These are phyloP conservation scores for Heliosperma pusillum DNA, from an alignment of 148 eudicot genomes.

Conservation along the genomic window DNA sequence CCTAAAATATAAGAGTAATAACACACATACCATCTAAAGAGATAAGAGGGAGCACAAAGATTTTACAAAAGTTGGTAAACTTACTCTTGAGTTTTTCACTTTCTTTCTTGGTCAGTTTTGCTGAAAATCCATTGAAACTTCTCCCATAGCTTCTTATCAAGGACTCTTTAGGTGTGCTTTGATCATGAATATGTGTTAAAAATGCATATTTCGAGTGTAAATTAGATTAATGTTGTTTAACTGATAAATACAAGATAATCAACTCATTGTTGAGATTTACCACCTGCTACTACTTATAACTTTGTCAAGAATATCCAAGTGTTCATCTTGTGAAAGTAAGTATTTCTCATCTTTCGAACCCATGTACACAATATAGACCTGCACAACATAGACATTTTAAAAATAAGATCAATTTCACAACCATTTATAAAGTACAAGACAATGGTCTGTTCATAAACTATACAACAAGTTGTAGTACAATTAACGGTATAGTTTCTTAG, in stretches of 20 bases:
- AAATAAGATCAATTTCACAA: no score
- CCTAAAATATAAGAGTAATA: no score
- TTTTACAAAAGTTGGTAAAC: no score
- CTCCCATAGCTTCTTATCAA: conserved; percentile 33
- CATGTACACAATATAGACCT: conserved; percentile 34
- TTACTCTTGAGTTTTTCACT: conserved; percentile 26
- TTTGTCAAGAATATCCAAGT: conserved; percentile 21
- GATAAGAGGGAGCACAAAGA: no score
- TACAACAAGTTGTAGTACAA: no score
- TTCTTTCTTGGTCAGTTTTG: conserved; percentile 33
- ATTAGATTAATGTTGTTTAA: not conserved
- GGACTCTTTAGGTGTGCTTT: conserved; percentile 24
- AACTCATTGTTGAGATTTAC: not conserved
- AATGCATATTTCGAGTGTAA: not conserved
- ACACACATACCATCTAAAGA: no score
- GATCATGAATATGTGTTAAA: not conserved
- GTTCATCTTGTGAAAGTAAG: conserved; percentile 17
- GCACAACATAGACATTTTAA: not conserved
- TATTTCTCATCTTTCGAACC: conserved; percentile 16
- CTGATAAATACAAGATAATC: not conserved
- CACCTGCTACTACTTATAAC: conserved; percentile 14
- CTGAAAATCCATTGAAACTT: conserved; percentile 48
- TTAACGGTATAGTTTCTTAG: no score
- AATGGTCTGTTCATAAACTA: no score
- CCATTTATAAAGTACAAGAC: no score